Percentiles rank a stretch among this genome's conserved stretches.
These are phyloP conservation scores for Backusella westeae DNA, from an alignment of 192 early-diverging fungal species.

Conservation along the genomic window DNA sequence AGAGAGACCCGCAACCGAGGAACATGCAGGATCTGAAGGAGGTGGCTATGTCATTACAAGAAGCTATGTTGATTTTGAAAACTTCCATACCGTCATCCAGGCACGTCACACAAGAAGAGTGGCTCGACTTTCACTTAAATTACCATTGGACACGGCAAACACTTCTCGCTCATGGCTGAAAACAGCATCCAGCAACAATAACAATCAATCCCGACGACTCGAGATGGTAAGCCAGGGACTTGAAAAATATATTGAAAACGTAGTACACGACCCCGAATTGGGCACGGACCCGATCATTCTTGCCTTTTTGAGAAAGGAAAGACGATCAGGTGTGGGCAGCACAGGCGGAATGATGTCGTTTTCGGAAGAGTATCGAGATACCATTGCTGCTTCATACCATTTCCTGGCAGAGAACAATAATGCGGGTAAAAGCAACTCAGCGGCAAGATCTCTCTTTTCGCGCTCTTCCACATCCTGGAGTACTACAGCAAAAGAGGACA, in stretches of 20 bases:
- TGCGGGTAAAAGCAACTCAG: background rate
- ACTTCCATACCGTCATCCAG: slow-evolving; percentile 21
- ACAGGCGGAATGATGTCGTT: slow-evolving; percentile 1
- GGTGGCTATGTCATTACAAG: slow-evolving; percentile 38
- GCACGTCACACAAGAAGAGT: slow-evolving; percentile 21
- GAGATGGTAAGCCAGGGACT: slow-evolving; percentile 17
- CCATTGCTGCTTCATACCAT: background rate
- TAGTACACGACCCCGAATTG: slow-evolving; percentile 26
- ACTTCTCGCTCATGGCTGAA: slow-evolving; percentile 22
- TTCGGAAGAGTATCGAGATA: slow-evolving; percentile 14
- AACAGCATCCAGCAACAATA: background rate
- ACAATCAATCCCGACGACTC: background rate
- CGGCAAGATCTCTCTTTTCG: slow-evolving; percentile 1
- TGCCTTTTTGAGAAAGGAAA: slow-evolving; percentile 34
- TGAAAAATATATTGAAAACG: slow-evolving; percentile 22
- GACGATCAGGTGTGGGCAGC: slow-evolving; percentile 4
- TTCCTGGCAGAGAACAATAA: background rate
- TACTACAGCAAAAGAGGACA: background rate
- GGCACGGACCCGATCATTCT: slow-evolving; percentile 26
- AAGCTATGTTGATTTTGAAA: slow-evolving; percentile 33
- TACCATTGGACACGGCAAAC: slow-evolving; percentile 25
- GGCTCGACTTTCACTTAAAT: background rate
- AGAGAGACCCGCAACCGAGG: slow-evolving; percentile 24
- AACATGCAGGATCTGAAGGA: slow-evolving; percentile 24
- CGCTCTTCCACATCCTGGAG: background rate